These are phyloP conservation scores for Podila epicladia DNA, from an alignment of 192 early-diverging fungal genomes.

Conservation along the genomic window DNA sequence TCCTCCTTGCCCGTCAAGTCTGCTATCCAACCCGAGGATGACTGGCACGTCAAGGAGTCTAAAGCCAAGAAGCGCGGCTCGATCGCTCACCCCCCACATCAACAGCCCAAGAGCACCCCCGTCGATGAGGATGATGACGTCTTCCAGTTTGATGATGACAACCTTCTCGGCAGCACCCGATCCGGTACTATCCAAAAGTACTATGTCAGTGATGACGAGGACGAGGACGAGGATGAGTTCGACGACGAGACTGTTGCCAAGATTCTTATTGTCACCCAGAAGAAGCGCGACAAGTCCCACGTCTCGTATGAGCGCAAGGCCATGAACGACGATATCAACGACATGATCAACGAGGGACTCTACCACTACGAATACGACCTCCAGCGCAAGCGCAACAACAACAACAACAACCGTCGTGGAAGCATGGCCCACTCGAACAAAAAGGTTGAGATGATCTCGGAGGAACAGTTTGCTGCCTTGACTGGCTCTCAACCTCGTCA, in stretches of 20 bases:
- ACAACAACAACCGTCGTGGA: constrained; percentile 41
- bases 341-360: constrained; percentile 97
- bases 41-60: constrained; percentile 42
- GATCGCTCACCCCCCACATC: constrained; percentile 17
- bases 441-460: constrained; percentile 71
- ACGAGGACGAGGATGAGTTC: constrained; percentile 86
- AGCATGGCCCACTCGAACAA: constrained; percentile 40
- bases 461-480: constrained; percentile 67
- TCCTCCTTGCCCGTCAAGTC: constrained; percentile 23
- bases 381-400: constrained; percentile 58
- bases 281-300: constrained; percentile 74
- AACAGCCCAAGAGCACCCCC: constrained; percentile 3
- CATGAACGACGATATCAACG: constrained; percentile 83
- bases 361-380: constrained; percentile 88
- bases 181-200: constrained; percentile 60
- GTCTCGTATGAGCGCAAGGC: constrained; percentile 81
- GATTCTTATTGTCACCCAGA: constrained; percentile 94
- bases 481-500: constrained; percentile 45
- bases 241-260: constrained; percentile 90
- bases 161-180: constrained; percentile 63
- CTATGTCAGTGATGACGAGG: constrained; percentile 69
- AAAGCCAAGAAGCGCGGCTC: constrained; percentile 40
- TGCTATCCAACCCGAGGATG: constrained; percentile 4
- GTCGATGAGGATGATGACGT: constrained; percentile 73
- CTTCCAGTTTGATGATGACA: constrained; percentile 85